These are phyloP conservation scores for Marchantia paleacea DNA, from an alignment of 225 moss, liverwort and hornwort genomes.

Conservation along the genomic window DNA sequence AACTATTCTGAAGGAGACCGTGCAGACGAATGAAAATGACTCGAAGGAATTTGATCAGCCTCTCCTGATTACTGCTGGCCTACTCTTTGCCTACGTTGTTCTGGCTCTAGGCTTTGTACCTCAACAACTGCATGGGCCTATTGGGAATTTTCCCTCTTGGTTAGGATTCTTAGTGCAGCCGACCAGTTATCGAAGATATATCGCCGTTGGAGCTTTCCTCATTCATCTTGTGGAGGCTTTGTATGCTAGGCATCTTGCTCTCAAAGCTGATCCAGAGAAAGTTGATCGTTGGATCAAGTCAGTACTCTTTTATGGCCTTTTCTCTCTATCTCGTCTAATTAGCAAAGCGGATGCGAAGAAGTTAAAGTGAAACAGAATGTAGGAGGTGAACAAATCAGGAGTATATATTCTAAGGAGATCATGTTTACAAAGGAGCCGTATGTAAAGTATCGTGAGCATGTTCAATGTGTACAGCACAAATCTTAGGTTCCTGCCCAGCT, in stretches of 20 bases:
- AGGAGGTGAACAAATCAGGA: too few relatives aligned
- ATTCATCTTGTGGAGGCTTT: neutral
- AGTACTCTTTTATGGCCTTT: neutral
- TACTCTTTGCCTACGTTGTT: neutral
- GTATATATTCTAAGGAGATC: too few relatives aligned
- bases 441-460: too few relatives aligned
- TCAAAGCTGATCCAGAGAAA: conserved; percentile 8
- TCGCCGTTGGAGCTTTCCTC: neutral
- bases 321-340: neutral
- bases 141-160: neutral
- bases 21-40: too few relatives aligned
- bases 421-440: too few relatives aligned
- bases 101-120: neutral
- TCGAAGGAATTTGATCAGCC: neutral
- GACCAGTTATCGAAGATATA: neutral
- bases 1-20: too few relatives aligned
- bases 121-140: neutral
- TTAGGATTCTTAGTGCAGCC: neutral
- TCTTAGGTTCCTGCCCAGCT: too few relatives aligned
- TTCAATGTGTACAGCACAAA: too few relatives aligned
- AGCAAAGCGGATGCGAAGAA: neutral
- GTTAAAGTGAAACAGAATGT: neutral
- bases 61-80: neutral
- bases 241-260: conserved; percentile 3
- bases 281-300: neutral